These are phyloP conservation scores for Rhizopogon vinicolor DNA, from an alignment of 768 basidiomycete genomes.

Conservation along the genomic window DNA sequence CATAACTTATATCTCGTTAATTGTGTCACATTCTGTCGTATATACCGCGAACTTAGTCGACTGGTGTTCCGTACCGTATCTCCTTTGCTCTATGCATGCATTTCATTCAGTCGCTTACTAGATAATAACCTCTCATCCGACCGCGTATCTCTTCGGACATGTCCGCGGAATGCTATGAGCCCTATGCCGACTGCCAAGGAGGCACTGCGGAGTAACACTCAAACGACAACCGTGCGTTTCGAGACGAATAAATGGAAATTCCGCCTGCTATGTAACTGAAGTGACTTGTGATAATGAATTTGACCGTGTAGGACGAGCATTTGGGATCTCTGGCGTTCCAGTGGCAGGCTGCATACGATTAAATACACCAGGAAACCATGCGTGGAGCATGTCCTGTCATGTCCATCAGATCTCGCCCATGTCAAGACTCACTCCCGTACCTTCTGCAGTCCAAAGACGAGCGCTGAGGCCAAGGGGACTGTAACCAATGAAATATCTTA, in stretches of 20 bases:
- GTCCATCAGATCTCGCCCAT: slow-evolving; percentile 1
- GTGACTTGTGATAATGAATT: background rate
- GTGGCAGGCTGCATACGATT: slow-evolving; percentile 6
- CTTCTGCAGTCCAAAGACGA: slow-evolving; percentile 48
- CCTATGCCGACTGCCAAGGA: no score
- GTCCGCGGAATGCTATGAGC: background rate
- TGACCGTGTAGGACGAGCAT: slow-evolving; percentile 13
- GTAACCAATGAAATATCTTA: slow-evolving; percentile 4
- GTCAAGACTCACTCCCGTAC: slow-evolving; percentile 21
- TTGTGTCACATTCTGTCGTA: slow-evolving; percentile 5
- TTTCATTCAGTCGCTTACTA: background rate
- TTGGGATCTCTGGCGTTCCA: slow-evolving; percentile 15
- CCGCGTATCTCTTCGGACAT: background rate
- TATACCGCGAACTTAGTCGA: slow-evolving; percentile 10
- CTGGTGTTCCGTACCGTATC: slow-evolving; percentile 13
- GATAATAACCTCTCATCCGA: background rate
- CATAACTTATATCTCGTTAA: slow-evolving; percentile 38
- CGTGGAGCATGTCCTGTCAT: slow-evolving; percentile 33
- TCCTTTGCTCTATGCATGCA: slow-evolving; percentile 10
- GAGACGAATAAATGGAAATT: background rate
- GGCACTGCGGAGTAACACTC: background rate
- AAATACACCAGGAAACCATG: slow-evolving; percentile 22
- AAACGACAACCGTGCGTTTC: background rate
- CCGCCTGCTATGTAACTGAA: background rate
- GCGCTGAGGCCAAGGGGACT: slow-evolving; percentile 47